phyloP scores from a whole-genome alignment of 2,329 filamentous ascomycete genomes.

The Fusarium phyllophilum region DNA sequence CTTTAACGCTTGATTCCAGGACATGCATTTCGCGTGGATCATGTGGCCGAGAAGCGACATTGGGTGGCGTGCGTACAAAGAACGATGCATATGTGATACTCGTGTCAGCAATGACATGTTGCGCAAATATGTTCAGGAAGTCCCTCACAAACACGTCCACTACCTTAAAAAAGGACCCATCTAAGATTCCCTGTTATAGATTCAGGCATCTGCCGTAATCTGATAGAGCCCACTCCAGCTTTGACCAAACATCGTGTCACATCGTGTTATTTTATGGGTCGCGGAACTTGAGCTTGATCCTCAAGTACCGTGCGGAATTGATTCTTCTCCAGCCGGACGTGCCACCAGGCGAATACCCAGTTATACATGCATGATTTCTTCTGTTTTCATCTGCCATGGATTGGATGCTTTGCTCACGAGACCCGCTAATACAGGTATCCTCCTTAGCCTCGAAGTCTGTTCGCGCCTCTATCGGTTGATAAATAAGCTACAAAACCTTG shows the following conservation, averaged over 20 bases:
- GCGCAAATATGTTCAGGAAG: not conserved
- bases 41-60: conserved; percentile 6
- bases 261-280: conserved; percentile 20
- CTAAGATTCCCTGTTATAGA: conserved; percentile 12
- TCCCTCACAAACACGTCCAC: conserved; percentile 2
- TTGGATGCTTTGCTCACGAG: not conserved
- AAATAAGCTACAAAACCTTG: not conserved
- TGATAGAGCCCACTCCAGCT: conserved; percentile 16
- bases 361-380: not conserved
- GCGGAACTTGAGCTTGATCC: not conserved
- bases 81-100: not conserved
- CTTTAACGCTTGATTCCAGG: conserved; percentile 16
- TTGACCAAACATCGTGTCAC: conserved; percentile 2
- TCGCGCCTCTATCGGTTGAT: not conserved
- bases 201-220: conserved; percentile 23
- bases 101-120: not conserved
- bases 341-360: not conserved
- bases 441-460: not conserved
- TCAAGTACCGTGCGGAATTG: not conserved
- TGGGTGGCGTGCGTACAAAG: not conserved
- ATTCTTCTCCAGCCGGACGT: not conserved
- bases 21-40: not conserved
- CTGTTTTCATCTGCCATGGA: not conserved
- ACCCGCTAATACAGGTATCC: not conserved
- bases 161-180: conserved; percentile 1